These are phyloP conservation scores for Saccharomyces hybrid DNA, from an alignment of 1,139 yeast species.

Conservation along the genomic window DNA sequence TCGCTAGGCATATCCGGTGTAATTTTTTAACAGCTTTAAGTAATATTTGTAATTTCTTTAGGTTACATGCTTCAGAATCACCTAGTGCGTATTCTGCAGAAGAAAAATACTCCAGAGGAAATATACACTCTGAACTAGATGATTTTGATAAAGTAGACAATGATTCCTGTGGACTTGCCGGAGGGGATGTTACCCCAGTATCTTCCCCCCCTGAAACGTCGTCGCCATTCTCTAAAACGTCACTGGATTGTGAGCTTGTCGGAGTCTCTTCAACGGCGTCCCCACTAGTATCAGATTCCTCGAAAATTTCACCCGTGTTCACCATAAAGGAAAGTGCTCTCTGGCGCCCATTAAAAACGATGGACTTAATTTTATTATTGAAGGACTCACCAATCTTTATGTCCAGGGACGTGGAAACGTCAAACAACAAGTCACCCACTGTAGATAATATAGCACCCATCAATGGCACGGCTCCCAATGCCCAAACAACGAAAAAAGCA, in stretches of 20 bases:
- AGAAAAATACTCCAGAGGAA: background rate
- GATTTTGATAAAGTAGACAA: background rate
- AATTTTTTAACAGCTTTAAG: conserved; percentile 25
- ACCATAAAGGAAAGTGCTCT: conserved; percentile 1
- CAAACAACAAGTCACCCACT: conserved; percentile 53
- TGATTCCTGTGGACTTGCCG: background rate
- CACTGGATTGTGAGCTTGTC: background rate
- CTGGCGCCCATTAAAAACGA: conserved; percentile 4
- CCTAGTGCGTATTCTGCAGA: conserved; percentile 5
- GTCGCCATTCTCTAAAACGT: conserved; percentile 6
- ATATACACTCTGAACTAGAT: background rate
- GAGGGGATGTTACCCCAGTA: conserved; percentile 5
- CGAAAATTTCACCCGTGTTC: conserved; percentile 6
- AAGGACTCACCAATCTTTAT: conserved; percentile 12
- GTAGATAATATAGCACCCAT: conserved; percentile 77
- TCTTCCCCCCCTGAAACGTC: conserved; percentile 1
- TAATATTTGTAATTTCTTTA: conserved; percentile 20
- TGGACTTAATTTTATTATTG: conserved; percentile 6
- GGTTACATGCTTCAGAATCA: conserved; percentile 7
- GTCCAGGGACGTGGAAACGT: conserved; percentile 25
- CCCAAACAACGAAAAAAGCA: conserved; percentile 71
- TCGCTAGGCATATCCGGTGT: conserved; percentile 30
- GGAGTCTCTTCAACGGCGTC: conserved; percentile 1
- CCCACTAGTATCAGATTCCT: conserved; percentile 3
- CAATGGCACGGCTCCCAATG: conserved; percentile 71